These are phyloP conservation scores for Aureobasidium lini DNA, from an alignment of 2,329 filamentous ascomycete genomes.

Conservation along the genomic window DNA sequence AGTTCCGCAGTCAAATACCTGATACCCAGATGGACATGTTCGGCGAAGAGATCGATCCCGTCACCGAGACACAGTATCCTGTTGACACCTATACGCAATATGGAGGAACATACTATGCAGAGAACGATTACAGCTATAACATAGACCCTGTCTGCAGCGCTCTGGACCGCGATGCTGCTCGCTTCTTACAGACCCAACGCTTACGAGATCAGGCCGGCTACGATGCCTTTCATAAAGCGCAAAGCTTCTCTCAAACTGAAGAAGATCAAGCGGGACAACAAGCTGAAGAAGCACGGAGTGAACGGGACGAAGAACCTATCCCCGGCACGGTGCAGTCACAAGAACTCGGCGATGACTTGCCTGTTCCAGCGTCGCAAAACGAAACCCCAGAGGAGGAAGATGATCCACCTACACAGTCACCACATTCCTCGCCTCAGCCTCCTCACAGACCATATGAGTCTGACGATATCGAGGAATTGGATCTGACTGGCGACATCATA, in stretches of 20 bases:
- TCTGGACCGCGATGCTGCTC: slow-evolving; percentile 16
- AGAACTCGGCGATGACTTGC: neutral
- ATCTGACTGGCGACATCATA: slow-evolving; percentile 4
- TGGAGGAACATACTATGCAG: neutral
- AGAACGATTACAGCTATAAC: slow-evolving; percentile 6
- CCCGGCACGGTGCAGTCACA: neutral
- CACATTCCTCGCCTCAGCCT: neutral
- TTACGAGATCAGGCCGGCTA: neutral
- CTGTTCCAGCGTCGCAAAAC: neutral
- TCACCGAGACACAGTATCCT: neutral
- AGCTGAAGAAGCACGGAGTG: neutral
- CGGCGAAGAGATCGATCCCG: slow-evolving; percentile 4
- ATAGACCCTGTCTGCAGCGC: slow-evolving; percentile 16
- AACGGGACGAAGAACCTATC: neutral
- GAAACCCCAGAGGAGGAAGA: neutral
- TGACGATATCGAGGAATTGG: slow-evolving; percentile 8
- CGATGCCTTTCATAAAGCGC: neutral
- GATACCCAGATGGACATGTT: slow-evolving; percentile 16
- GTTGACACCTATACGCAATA: neutral
- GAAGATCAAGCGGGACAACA: neutral
- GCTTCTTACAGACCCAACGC: slow-evolving; percentile 16
- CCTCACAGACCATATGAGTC: neutral
- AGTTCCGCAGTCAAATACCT: slow-evolving; percentile 7
- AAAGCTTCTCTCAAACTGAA: neutral
- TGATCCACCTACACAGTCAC: neutral